Evolutionary conservation across 2,329 filamentous ascomycete species (phyloP), one percentile per base, ranked within the genome.

Genomic region (Ceratocystis smalleyi): DNA sequence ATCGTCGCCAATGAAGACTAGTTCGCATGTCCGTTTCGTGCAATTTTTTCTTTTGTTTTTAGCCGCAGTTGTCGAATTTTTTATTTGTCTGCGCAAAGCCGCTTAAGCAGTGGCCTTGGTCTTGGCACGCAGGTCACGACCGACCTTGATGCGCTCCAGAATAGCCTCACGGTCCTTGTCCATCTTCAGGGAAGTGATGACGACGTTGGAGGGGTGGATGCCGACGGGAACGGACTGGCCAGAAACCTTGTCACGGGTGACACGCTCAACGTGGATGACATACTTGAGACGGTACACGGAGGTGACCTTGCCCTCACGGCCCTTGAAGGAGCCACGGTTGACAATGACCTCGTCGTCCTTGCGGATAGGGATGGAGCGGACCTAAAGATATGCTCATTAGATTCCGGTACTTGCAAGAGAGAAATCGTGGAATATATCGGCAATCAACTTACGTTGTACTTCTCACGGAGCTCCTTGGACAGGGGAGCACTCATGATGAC

Each of bases 281-380:
- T 94, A 99, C 81, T 97, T 97, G 75, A 96, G 88, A 78, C 91
- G 90, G 87, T 96, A 99, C 77, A 97, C 92, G 74, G 89, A 90
- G 74, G 87, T 91, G 80, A 99, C 83, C 84, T 97, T 97, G 83
- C 94, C 94, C 83, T 97, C 92, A 75, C 91, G 90, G 76, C 92
- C 94, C 85, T 97, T 97, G 85, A 95, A 88, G 80, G 82, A 81
- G 74, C 94, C 94, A 72, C 94, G 91, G 76, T 92, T 87, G 74
- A 99, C 88, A 75, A 82, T 83, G 76, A 97, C 91, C 81, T 95
- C 90, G 80, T 96, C 89, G 76, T 96, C 92, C 82, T 96, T 96
- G 82, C 92, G 90, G 82, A 97, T 85, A 76, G 92, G 94, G 77
- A 96, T 95, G 78, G 85, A 86, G 82, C 90, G 90, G 78, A 95